Evolutionary conservation across 257 asterid species (phyloP).

Genomic region (Jacaranda copaia): DNA sequence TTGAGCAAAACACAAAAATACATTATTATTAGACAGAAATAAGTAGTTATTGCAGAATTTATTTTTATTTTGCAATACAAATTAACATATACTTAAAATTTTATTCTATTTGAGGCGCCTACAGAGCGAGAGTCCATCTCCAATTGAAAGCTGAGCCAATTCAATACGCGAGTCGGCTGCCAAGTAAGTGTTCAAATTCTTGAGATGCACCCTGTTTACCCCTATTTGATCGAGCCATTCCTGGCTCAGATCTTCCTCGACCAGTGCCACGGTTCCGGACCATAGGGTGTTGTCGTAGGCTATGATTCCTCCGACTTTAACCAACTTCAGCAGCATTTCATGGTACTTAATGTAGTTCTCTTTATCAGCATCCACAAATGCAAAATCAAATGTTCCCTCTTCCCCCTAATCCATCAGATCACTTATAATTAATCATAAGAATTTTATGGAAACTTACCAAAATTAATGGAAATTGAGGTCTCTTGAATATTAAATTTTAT

Average conservation of each 20-base stretch:
- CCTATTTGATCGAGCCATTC: conserved; percentile 28
- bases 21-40: background rate
- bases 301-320: conserved; percentile 57
- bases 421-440: too few relatives aligned
- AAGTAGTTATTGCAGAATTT: background rate
- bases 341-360: conserved; percentile 59
- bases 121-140: conserved; percentile 64
- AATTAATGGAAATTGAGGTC: too few relatives aligned
- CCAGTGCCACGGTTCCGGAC: conserved; percentile 58
- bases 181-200: conserved; percentile 47
- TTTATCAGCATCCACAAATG: conserved; percentile 69
- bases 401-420: conserved; percentile 41
- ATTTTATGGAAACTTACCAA: background rate
- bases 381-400: conserved; percentile 59
- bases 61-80: background rate
- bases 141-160: conserved; percentile 57
- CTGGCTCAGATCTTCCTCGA: conserved; percentile 42
- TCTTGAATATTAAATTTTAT: too few relatives aligned
- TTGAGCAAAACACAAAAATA: background rate
- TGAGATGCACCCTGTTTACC: conserved; percentile 30
- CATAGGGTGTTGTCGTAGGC: conserved; percentile 68
- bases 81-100: background rate
- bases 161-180: conserved; percentile 51
- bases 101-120: conserved; percentile 36
- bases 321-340: conserved; percentile 48